These are phyloP conservation scores for Colletotrichum sp. DNA, from an alignment of 2,329 filamentous ascomycete genomes.

Conservation along the genomic window DNA sequence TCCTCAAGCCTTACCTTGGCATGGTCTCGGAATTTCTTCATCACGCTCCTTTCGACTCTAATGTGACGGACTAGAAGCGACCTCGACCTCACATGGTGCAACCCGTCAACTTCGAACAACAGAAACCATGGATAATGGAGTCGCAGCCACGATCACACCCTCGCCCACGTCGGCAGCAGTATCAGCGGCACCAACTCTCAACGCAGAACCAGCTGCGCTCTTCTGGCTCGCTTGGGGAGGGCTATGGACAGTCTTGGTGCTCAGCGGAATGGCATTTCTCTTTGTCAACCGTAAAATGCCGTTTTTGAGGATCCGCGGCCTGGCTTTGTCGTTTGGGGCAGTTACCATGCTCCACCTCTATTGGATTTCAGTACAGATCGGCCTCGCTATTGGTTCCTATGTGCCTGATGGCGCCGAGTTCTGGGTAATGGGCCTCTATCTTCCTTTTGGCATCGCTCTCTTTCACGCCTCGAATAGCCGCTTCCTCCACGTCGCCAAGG, in stretches of 20 bases:
- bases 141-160: neutral
- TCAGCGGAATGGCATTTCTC: conserved; percentile 45
- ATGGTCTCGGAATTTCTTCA: neutral
- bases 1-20: neutral
- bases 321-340: conserved; percentile 30
- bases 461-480: conserved; percentile 70
- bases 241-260: conserved; percentile 43
- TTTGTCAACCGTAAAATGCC: conserved; percentile 43
- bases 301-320: conserved; percentile 41
- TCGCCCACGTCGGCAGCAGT: neutral
- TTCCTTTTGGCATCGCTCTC: conserved; percentile 69
- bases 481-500: conserved; percentile 62
- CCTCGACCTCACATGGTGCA: neutral
- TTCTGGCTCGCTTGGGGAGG: conserved; percentile 43
- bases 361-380: conserved; percentile 45
- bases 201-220: conserved; percentile 42
- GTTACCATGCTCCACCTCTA: conserved; percentile 46
- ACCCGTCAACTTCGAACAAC: neutral
- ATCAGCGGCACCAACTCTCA: conserved; percentile 1
- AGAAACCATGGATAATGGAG: neutral
- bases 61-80: neutral
- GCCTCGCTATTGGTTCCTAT: conserved; percentile 42
- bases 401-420: conserved; percentile 61
- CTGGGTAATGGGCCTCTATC: conserved; percentile 71
- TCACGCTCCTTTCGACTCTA: neutral